Conservation (phyloP, 2,329 filamentous ascomycete species). For the Exophiala dermatitidis region DNA sequence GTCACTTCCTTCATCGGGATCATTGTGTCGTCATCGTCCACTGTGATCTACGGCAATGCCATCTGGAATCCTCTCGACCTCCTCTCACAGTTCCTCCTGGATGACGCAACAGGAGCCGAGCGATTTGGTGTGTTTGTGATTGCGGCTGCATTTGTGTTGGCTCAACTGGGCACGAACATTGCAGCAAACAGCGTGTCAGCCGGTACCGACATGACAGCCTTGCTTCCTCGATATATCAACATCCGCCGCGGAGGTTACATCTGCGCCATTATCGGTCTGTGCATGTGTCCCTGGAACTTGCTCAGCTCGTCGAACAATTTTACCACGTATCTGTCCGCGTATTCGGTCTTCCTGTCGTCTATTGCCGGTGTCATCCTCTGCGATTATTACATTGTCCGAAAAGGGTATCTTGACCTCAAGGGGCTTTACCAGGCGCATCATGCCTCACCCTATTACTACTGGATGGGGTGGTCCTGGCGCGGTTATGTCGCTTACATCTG, state of each 20-base stretch:
- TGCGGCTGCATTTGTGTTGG: conserved; percentile 37
- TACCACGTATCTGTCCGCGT: conserved; percentile 41
- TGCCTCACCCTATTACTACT: conserved; percentile 40
- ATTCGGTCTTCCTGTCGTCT: conserved; percentile 42
- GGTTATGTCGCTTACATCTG: conserved; percentile 26
- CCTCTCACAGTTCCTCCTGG: conserved; percentile 33
- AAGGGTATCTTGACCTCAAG: conserved; percentile 32
- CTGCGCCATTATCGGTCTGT: conserved; percentile 39
- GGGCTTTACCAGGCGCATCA: conserved; percentile 38
- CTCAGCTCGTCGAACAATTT: conserved; percentile 43
- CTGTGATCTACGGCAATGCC: conserved; percentile 33
- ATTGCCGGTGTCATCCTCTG: conserved; percentile 32
- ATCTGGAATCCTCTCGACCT: conserved; percentile 42
- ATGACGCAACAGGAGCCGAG: conserved; percentile 13
- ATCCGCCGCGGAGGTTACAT: conserved; percentile 50
- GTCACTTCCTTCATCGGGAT: conserved; percentile 33
- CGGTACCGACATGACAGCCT: conserved; percentile 50
- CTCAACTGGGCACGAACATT: conserved; percentile 42
- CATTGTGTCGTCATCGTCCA: conserved; percentile 32
- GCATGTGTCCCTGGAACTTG: conserved; percentile 48
- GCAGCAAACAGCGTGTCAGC: conserved; percentile 45
- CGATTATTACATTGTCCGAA: not conserved
- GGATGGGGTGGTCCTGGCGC: conserved; percentile 41
- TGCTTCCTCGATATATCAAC: conserved; percentile 49
- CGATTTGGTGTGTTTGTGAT: not conserved